Conservation (phyloP, 257 asterid species). For the Solanum gracilifrons region DNA sequence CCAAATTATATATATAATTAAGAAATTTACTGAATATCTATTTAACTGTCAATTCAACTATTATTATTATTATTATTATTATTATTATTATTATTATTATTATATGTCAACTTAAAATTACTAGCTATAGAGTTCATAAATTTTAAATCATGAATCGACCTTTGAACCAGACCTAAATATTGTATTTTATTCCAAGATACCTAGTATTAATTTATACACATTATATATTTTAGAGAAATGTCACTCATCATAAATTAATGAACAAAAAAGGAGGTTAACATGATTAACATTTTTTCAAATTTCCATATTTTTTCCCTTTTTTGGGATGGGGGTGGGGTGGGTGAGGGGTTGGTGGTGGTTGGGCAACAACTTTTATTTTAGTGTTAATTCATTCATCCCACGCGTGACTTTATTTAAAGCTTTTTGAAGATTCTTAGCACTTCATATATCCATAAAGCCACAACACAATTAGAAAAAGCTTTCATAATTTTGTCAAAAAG, state of each 20-base stretch:
- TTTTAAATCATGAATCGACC: neutral
- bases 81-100: too few species aligned
- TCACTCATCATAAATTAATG: neutral
- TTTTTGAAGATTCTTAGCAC: neutral
- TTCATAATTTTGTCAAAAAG: neutral
- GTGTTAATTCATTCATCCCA: neutral
- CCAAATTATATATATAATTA: neutral
- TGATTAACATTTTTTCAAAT: neutral
- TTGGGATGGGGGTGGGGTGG: neutral
- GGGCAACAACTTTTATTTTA: neutral
- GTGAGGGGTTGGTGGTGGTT: neutral
- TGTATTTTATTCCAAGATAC: neutral
- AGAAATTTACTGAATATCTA: neutral
- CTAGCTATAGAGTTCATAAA: neutral
- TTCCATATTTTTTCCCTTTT: neutral
- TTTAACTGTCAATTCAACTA: neutral
- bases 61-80: too few species aligned
- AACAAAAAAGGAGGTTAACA: neutral
- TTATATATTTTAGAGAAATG: neutral
- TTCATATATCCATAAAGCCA: neutral
- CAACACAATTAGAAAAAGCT: neutral
- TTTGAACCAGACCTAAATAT: neutral
- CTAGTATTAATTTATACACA: neutral
- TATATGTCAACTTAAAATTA: neutral
- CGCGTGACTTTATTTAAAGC: neutral